Evolutionary conservation across 2,329 filamentous ascomycete species (phyloP).

Genomic region (Myotisia sp.): DNA sequence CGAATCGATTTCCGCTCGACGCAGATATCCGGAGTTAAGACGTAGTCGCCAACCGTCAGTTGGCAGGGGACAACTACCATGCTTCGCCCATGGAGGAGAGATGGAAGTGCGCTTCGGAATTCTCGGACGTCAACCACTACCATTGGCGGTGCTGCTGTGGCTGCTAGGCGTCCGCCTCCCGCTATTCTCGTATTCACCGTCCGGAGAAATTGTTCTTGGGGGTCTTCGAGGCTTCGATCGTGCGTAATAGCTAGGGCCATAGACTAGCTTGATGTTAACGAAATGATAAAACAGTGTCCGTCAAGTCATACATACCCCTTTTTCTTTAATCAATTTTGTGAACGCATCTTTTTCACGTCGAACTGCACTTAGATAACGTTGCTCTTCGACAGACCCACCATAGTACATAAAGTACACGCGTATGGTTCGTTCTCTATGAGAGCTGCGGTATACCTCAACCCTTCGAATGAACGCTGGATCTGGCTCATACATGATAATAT

Average conservation of each 20-base stretch:
- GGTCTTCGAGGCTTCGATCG: conserved; percentile 59
- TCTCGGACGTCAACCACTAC: conserved; percentile 94
- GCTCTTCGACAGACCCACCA: conserved; percentile 84
- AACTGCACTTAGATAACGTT: conserved; percentile 76
- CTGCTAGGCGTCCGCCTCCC: conserved; percentile 69
- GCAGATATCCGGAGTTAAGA: conserved; percentile 79
- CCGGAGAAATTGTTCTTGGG: conserved; percentile 80
- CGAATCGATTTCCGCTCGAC: conserved; percentile 87
- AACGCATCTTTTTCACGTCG: conserved; percentile 95
- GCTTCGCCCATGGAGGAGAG: conserved; percentile 73
- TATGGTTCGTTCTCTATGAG: conserved; percentile 76
- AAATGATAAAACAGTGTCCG: background rate
- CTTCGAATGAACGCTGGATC: conserved; percentile 86
- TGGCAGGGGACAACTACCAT: conserved; percentile 88
- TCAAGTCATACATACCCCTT: conserved; percentile 40
- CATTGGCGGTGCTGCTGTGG: conserved; percentile 73
- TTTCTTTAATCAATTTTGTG: conserved; percentile 85
- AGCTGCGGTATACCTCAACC: conserved; percentile 90
- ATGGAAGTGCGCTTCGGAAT: conserved; percentile 84
- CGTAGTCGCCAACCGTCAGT: conserved; percentile 91
- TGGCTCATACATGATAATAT: conserved; percentile 98
- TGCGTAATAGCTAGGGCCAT: conserved; percentile 81
- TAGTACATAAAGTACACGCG: conserved; percentile 97
- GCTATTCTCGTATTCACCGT: conserved; percentile 96
- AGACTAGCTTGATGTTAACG: conserved; percentile 27